phyloP scores from a whole-genome alignment of 129 eudicot species.

The Escallonia herrerae region DNA sequence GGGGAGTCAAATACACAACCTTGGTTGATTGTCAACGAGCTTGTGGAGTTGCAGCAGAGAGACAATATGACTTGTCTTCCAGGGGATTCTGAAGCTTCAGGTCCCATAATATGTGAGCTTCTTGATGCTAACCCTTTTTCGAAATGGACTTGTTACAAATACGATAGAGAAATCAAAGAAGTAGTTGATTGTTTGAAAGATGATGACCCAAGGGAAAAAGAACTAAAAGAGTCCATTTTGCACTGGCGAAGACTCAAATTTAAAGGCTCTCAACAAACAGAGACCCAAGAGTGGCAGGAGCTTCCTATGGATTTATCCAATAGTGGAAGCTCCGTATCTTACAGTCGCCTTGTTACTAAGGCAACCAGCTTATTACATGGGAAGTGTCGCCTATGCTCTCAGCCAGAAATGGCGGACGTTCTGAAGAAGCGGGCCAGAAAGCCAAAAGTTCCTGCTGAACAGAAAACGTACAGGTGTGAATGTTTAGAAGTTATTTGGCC shows the following conservation, averaged over 20 bases:
- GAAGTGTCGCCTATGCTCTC: constrained; percentile 20
- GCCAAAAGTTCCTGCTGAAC: constrained; percentile 21
- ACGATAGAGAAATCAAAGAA: constrained; percentile 23
- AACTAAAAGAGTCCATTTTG: constrained; percentile 31
- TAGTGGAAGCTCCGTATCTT: neutral
- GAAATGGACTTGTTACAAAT: constrained; percentile 29
- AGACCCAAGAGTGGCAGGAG: constrained; percentile 3
- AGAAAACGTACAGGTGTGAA: constrained; percentile 33
- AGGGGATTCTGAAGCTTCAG: constrained; percentile 12
- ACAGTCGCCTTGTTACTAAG: constrained; percentile 12
- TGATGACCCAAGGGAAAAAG: constrained; percentile 19
- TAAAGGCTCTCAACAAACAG: constrained; percentile 6
- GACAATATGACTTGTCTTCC: neutral
- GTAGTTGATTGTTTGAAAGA: constrained; percentile 20
- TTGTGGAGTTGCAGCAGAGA: constrained; percentile 4
- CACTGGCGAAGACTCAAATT: constrained; percentile 21
- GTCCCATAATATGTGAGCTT: constrained; percentile 11
- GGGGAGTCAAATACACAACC: constrained; percentile 19
- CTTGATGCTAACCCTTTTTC: constrained; percentile 5
- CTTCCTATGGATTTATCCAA: neutral
- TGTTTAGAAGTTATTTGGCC: constrained; percentile 48
- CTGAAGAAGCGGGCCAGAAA: constrained; percentile 11
- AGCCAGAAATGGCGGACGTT: constrained; percentile 11
- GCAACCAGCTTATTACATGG: constrained; percentile 32
- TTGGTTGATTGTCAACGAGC: constrained; percentile 20